Conservation (phyloP, 345 rosid genomes). For the Hevea brasiliensis region DNA sequence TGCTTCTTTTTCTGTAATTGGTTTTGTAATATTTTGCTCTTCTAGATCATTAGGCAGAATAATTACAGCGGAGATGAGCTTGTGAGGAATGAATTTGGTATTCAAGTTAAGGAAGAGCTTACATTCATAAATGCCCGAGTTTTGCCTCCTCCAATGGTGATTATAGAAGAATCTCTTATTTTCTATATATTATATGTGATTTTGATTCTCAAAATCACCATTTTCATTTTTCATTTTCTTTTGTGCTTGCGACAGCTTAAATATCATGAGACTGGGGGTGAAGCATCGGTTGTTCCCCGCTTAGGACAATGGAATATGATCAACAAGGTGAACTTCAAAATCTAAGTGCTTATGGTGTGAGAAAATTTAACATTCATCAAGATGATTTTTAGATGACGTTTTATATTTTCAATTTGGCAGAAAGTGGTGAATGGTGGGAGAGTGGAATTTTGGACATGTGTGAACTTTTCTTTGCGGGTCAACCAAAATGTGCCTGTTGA, state of each 20-base stretch:
- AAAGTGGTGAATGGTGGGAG: slow-evolving; percentile 80
- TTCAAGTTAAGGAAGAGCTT: slow-evolving; percentile 39
- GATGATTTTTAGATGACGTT: neutral
- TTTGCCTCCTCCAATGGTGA: slow-evolving; percentile 66
- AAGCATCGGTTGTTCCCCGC: slow-evolving; percentile 43
- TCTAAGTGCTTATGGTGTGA: neutral
- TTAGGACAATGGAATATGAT: slow-evolving; percentile 91
- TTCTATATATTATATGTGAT: too few relatives aligned
- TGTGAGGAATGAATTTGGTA: slow-evolving; percentile 55
- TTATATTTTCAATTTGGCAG: slow-evolving; percentile 31
- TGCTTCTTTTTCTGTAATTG: neutral
- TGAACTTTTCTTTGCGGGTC: slow-evolving; percentile 44
- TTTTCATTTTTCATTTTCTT: neutral
- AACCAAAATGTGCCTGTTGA: slow-evolving; percentile 17
- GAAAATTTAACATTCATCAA: neutral
- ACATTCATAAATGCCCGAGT: slow-evolving; percentile 59
- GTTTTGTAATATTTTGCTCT: neutral
- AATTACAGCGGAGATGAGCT: slow-evolving; percentile 14
- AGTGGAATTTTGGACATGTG: slow-evolving; percentile 63
- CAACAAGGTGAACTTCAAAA: slow-evolving; percentile 42
- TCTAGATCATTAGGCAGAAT: slow-evolving; percentile 39
- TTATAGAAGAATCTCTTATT: neutral
- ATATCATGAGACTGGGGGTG: slow-evolving; percentile 57
- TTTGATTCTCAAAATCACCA: too few relatives aligned
- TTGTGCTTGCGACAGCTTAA: slow-evolving; percentile 49